Conservation (phyloP, 169 alveolate species). For the Perkinsus chesapeaki region DNA sequence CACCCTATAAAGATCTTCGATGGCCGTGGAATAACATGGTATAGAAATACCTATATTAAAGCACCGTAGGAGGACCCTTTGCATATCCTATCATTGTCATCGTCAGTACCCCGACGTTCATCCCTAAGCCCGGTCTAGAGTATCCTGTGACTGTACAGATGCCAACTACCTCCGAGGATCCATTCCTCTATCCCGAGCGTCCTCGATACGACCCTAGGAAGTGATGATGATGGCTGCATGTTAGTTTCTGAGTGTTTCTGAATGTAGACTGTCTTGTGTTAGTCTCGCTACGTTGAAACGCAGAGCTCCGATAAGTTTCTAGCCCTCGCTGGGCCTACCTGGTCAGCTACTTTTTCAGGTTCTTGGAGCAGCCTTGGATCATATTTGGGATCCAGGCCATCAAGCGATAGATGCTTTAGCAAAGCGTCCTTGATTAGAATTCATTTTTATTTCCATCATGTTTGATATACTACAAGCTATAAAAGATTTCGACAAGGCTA, state of each 20-base stretch:
- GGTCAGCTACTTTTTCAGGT: too few species aligned
- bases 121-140: constrained; percentile 35
- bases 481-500: not conserved
- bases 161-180: constrained; percentile 40
- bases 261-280: not conserved
- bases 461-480: not conserved
- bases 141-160: constrained; percentile 42
- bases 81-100: not conserved
- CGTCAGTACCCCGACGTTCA: constrained; percentile 54
- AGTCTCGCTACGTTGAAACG: too few species aligned
- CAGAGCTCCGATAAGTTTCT: too few species aligned
- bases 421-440: too few species aligned
- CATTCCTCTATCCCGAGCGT: constrained; percentile 48
- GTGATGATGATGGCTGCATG: not conserved
- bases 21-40: constrained; percentile 64
- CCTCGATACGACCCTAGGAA: constrained; percentile 37
- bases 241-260: not conserved
- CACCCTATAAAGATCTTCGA: constrained; percentile 59
- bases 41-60: constrained; percentile 41
- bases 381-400: too few species aligned
- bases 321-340: too few species aligned
- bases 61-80: not conserved
- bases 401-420: too few species aligned
- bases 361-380: too few species aligned
- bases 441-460: not conserved